Evolutionary conservation across 805 yeast species (phyloP), one percentile per base, ranked within the genome.

Genomic region (Myxozyma neglecta): DNA sequence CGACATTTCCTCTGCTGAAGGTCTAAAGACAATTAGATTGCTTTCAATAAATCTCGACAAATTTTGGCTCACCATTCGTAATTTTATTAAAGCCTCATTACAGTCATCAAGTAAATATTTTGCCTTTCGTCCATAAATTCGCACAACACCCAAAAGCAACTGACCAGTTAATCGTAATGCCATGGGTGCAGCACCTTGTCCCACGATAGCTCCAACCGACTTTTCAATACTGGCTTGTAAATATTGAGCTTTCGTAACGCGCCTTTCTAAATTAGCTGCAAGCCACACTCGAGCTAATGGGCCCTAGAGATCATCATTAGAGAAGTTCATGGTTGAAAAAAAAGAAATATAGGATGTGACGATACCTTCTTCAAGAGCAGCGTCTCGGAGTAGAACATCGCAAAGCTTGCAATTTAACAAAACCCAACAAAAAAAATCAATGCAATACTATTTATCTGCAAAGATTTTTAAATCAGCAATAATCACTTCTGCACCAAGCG

Each of bases 281-380:
- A 91, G 79, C 97, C 97, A 91, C 8, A 90, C 91, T 66, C 87
- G 89, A 1, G 96, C 96, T 63, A 91, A 77, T 0, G 96, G 96
- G 1, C 96, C 96, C 71, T 86, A 86, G 63, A 46, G 35, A 4
- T 29, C 5, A 34, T 29, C n/a, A 13, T 42, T 14, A 11, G 40
- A 13, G 16, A 37, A 20, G 18, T 10, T 24, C 16, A 18, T 9
- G 34, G 29, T 37, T 37, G 2, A 4, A 14, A 35, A 20, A 43
- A 10, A 11, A 14, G n/a, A 18, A 48, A 16, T 16, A 43, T 37
- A 34, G 35, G 20, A 14, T 50, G 18, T 32, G 24, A 45, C 13
- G 47, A n/a, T 51, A 64, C 70, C 61, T 64, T 65, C 50, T 83
- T 85, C 1, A 89, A 79, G 20, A 86, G 77, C 37, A 85, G 73